Evolutionary conservation across 306 rosid species (phyloP).

Genomic region (Malus fusca): DNA sequence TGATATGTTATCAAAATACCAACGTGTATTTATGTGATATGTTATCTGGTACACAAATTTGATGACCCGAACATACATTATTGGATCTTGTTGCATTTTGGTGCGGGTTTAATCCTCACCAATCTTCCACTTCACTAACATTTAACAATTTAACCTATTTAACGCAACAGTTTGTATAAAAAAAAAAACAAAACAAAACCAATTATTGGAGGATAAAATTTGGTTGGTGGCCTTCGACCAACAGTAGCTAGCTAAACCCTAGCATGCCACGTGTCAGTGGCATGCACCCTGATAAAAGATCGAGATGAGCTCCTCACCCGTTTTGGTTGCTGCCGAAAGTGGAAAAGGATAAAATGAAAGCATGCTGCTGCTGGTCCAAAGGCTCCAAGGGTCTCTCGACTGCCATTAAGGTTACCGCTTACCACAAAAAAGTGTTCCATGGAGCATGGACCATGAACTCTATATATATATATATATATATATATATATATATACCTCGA

Average conservation of each 20-base stretch:
- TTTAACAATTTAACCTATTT: too few species aligned
- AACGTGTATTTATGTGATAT: too few species aligned
- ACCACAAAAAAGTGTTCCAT: slow-evolving; percentile 6
- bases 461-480: too few species aligned
- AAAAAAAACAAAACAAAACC: too few species aligned
- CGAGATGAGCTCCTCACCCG: neutral
- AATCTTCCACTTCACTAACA: too few species aligned
- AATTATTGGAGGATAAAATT: too few species aligned
- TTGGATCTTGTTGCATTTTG: too few species aligned
- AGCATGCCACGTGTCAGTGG: slow-evolving; percentile 15
- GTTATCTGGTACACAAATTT: too few species aligned
- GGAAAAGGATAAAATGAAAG: slow-evolving; percentile 13
- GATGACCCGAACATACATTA: too few species aligned
- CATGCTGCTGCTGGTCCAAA: neutral
- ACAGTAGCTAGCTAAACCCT: slow-evolving; percentile 6
- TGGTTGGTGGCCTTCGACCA: neutral
- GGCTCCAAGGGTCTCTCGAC: slow-evolving; percentile 10
- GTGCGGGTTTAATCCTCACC: too few species aligned
- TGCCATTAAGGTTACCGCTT: slow-evolving; percentile 6
- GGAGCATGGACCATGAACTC: neutral
- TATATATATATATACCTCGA: neutral
- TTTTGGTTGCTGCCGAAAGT: slow-evolving; percentile 31
- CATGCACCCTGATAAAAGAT: neutral
- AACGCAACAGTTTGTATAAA: too few species aligned
- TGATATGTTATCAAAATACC: too few species aligned